A percentile compares a stretch with the other conserved stretches of the same genome.
These are phyloP conservation scores for Wallemia mellicola DNA, from an alignment of 1,284 basidiomycete species.

Conservation along the genomic window DNA sequence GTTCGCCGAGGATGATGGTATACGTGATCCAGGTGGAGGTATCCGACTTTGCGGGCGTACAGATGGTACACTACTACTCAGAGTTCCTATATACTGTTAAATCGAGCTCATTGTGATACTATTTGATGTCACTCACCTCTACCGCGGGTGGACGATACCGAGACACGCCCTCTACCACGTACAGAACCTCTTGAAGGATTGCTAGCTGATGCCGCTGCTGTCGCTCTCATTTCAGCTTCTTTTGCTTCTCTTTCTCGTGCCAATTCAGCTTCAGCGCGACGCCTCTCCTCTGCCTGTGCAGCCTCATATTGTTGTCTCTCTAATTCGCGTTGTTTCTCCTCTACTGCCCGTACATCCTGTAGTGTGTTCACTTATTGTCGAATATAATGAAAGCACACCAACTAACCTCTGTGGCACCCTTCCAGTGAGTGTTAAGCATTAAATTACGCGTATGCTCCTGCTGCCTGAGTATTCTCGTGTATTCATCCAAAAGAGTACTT, in stretches of 20 bases:
- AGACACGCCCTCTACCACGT: not conserved
- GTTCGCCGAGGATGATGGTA: too few relatives aligned
- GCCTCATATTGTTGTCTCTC: not conserved
- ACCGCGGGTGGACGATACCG: not conserved
- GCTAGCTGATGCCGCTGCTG: not conserved
- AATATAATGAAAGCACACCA: too few relatives aligned
- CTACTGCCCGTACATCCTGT: not conserved
- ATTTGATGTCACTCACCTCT: not conserved
- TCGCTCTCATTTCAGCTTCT: not conserved
- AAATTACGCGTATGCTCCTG: slow-evolving; percentile 1
- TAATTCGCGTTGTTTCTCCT: not conserved
- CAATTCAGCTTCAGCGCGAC: not conserved
- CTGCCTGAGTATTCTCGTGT: not conserved
- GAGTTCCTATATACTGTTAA: too few relatives aligned
- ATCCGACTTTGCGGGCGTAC: not conserved
- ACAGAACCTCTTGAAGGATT: not conserved
- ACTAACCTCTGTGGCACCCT: not conserved
- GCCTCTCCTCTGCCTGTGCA: not conserved
- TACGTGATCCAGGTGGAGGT: not conserved
- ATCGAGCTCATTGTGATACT: too few relatives aligned
- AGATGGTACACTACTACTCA: not conserved
- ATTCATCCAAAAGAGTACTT: not conserved
- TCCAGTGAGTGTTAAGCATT: not conserved
- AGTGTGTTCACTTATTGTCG: too few relatives aligned
- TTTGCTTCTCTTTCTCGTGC: not conserved